Conservation (phyloP, 2,329 filamentous ascomycete genomes). For the Paecilomyces niveus region DNA sequence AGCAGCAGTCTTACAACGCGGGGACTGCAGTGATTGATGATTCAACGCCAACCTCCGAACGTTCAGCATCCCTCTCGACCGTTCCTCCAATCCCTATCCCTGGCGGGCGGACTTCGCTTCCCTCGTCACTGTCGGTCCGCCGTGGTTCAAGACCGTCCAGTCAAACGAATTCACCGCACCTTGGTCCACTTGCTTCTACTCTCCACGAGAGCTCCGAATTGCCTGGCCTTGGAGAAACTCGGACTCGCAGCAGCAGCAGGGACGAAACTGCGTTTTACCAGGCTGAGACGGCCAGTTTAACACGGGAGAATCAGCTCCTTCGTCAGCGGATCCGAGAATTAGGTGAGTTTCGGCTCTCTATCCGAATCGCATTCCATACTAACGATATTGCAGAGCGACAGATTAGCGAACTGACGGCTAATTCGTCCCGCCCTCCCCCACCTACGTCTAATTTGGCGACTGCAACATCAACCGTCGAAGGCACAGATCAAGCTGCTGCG, state of each 20-base stretch:
- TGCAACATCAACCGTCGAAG: slow-evolving; percentile 1
- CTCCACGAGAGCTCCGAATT: slow-evolving; percentile 14
- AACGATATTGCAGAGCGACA: slow-evolving; percentile 19
- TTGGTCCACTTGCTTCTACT: slow-evolving; percentile 20
- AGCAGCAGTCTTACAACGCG: slow-evolving; percentile 18
- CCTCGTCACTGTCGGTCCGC: slow-evolving; percentile 27
- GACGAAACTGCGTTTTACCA: slow-evolving; percentile 43
- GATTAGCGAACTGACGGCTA: slow-evolving; percentile 20
- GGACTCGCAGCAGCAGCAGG: slow-evolving; percentile 31
- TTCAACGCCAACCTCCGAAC: slow-evolving; percentile 36
- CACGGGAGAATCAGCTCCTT: slow-evolving; percentile 43
- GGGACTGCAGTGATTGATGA: slow-evolving; percentile 35
- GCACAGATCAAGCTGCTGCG: not conserved
- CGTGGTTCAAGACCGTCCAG: slow-evolving; percentile 27
- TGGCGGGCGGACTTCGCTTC: slow-evolving; percentile 21
- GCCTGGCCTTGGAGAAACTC: slow-evolving; percentile 17
- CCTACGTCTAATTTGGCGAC: slow-evolving; percentile 12
- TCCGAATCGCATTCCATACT: not conserved
- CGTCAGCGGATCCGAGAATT: slow-evolving; percentile 41
- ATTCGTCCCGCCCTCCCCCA: slow-evolving; percentile 10
- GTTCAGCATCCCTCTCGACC: slow-evolving; percentile 31
- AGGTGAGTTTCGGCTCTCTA: slow-evolving; percentile 21
- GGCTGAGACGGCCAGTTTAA: slow-evolving; percentile 39
- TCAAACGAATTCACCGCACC: slow-evolving; percentile 29
- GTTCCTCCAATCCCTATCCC: slow-evolving; percentile 20